Evolutionary conservation across 257 asterid genomes (phyloP), one percentile per base, ranked within the genome.

Genomic region (Gardenia jasminoides): DNA sequence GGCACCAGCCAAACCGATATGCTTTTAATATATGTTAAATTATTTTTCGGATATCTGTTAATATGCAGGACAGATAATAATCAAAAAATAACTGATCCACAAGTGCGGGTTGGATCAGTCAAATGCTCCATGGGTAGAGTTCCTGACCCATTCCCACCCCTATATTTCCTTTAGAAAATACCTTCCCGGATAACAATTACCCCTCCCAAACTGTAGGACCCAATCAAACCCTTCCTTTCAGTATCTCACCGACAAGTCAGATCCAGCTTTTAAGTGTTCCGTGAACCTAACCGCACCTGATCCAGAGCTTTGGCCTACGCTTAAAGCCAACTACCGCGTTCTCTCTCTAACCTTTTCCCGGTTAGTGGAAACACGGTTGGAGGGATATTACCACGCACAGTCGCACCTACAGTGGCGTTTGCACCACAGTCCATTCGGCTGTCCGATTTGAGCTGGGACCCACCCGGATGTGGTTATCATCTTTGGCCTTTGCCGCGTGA

Each of bases 121-220:
- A n/a, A n/a, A n/a, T n/a, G n/a, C n/a, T n/a, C n/a, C n/a, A n/a
- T n/a, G n/a, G n/a, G n/a, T n/a, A n/a, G n/a, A n/a, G n/a, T n/a
- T n/a, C n/a, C n/a, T n/a, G n/a, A n/a, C n/a, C n/a, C 59, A 0
- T 79, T 74, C 46, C n/a, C 64, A 43, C n/a, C n/a, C n/a, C n/a
- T n/a, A n/a, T n/a, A n/a, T n/a, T 43, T 10, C 68, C 68, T 10
- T 10, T 10, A 17, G 48, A 72, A 20, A 44, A 39, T 19, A 61
- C 78, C 39, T 64, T 47, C 36, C 5, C 44, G 48, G 36, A 48
- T 72, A 41, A 47, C 36, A 15, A 41, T 39, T 13, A 75, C 39
- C 31, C 7, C 84, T 86, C 91, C 91, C 73, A 77, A 73, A 36
- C 62, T 8, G 67, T 83, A 84, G 93, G 91, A 88, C 91, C 90